These are phyloP conservation scores for Lachnellula arida DNA, from an alignment of 2,329 filamentous ascomycete genomes.

Conservation along the genomic window DNA sequence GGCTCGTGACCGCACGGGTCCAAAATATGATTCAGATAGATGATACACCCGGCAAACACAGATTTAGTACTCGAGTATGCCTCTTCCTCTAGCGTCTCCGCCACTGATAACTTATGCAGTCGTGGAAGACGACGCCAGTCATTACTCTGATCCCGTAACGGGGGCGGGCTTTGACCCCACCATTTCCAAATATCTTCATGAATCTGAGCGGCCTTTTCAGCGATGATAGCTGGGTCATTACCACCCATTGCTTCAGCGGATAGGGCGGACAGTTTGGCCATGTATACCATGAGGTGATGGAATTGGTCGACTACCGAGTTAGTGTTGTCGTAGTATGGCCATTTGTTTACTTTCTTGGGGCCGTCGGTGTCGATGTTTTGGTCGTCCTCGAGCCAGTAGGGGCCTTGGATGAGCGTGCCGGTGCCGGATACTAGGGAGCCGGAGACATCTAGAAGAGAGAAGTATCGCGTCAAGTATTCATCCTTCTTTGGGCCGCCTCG, in stretches of 20 bases:
- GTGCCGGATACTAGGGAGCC: constrained; percentile 25
- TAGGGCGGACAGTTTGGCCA: constrained; percentile 26
- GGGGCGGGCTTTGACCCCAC: constrained; percentile 24
- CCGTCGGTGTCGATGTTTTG: constrained; percentile 1
- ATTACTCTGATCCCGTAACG: constrained; percentile 24
- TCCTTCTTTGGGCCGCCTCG: constrained; percentile 26
- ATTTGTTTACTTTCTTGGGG: constrained; percentile 4
- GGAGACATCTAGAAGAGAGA: constrained; percentile 29
- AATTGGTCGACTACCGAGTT: constrained; percentile 26
- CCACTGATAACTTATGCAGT: constrained; percentile 24
- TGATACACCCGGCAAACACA: constrained; percentile 25
- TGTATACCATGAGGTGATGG: constrained; percentile 28
- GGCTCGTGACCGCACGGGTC: constrained; percentile 22
- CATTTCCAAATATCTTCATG: constrained; percentile 21
- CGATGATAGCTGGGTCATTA: constrained; percentile 16
- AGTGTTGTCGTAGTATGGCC: constrained; percentile 29
- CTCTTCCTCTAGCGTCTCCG: constrained; percentile 29
- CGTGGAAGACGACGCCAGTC: constrained; percentile 26
- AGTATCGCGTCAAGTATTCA: constrained; percentile 29
- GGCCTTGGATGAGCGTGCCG: constrained; percentile 27
- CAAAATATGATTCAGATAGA: constrained; percentile 29
- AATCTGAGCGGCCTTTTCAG: constrained; percentile 15
- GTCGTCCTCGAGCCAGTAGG: constrained; percentile 28
- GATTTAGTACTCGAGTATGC: constrained; percentile 28
- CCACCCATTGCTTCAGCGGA: constrained; percentile 25